A percentile compares a stretch with the other conserved stretches of the same genome.
Evolutionary conservation across 495 filamentous ascomycete species (phyloP).

Genomic region (Xylaria grammica): DNA sequence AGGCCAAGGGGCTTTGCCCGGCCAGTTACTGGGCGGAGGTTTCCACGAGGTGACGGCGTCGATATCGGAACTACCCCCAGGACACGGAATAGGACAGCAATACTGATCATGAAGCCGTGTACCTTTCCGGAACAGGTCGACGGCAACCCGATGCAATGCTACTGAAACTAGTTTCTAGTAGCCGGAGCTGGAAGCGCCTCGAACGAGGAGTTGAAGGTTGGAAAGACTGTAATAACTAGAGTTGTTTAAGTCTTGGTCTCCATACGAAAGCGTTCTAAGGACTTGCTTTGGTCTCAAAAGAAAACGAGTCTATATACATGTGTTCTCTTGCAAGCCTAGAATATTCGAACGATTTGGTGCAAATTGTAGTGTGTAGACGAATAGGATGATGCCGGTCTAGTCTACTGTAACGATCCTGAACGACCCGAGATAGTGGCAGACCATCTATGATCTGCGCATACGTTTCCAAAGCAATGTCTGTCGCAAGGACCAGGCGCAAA

Average conservation of each 20-base stretch:
- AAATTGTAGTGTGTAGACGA: slow-evolving; percentile 29
- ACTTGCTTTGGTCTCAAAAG: slow-evolving; percentile 21
- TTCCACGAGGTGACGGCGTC: background rate
- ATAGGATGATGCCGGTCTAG: slow-evolving; percentile 22
- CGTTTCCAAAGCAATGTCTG: slow-evolving; percentile 33
- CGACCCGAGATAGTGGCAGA: slow-evolving; percentile 26
- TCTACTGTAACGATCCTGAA: background rate
- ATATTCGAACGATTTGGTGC: slow-evolving; percentile 26
- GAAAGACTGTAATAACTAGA: slow-evolving; percentile 28
- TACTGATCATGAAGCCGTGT: no score
- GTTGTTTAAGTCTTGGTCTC: background rate
- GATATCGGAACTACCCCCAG: no score
- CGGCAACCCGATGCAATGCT: slow-evolving; percentile 37
- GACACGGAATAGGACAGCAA: no score
- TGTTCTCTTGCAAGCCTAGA: slow-evolving; percentile 20
- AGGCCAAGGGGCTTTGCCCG: no score
- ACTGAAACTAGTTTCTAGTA: slow-evolving; percentile 38
- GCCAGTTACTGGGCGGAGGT: background rate
- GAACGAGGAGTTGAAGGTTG: slow-evolving; percentile 26
- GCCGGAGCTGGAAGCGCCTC: slow-evolving; percentile 28
- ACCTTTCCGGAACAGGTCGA: slow-evolving; percentile 25
- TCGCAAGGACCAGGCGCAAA: slow-evolving; percentile 26
- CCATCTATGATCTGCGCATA: slow-evolving; percentile 44
- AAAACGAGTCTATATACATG: slow-evolving; percentile 22
- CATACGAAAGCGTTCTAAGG: background rate